A percentile compares a stretch with the other conserved stretches of the same genome.
Evolutionary conservation across 805 yeast species (phyloP).

Genomic region (Wickerhamiella slavikovae): DNA sequence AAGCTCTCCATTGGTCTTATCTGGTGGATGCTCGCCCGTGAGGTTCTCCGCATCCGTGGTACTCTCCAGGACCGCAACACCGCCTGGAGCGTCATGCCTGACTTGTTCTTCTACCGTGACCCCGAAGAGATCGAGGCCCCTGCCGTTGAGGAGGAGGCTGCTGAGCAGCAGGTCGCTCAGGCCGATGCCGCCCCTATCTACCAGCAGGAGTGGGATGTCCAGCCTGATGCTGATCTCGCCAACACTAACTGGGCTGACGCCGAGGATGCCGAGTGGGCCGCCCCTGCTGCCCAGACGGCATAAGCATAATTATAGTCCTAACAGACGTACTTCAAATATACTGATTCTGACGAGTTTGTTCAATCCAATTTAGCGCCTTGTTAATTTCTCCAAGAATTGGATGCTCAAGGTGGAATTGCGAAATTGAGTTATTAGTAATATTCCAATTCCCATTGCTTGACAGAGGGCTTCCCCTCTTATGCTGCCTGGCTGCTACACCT

Average conservation of each 20-base stretch:
- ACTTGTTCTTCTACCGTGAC: conserved; percentile 99
- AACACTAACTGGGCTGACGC: conserved; percentile 29
- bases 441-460: not conserved
- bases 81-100: conserved; percentile 99
- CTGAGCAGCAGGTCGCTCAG: conserved; percentile 42
- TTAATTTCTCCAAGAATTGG: not conserved
- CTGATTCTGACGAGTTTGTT: too few species aligned
- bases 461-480: not conserved
- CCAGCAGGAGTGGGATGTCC: conserved; percentile 25
- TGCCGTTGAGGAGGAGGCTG: conserved; percentile 40
- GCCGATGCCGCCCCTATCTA: conserved; percentile 40
- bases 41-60: conserved; percentile 98
- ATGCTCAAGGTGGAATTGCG: not conserved
- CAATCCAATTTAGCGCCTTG: not conserved
- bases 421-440: not conserved
- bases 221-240: conserved; percentile 28
- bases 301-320: too few species aligned
- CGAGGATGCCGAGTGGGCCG: conserved; percentile 18
- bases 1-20: conserved; percentile 98
- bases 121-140: conserved; percentile 94
- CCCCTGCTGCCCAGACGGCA: conserved; percentile 1
- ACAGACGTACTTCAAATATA: too few species aligned
- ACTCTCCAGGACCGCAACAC: conserved; percentile 88
- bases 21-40: conserved; percentile 99
- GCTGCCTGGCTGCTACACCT: too few species aligned